Conservation (phyloP, 257 asterid species). For the Misopates orontium region DNA sequence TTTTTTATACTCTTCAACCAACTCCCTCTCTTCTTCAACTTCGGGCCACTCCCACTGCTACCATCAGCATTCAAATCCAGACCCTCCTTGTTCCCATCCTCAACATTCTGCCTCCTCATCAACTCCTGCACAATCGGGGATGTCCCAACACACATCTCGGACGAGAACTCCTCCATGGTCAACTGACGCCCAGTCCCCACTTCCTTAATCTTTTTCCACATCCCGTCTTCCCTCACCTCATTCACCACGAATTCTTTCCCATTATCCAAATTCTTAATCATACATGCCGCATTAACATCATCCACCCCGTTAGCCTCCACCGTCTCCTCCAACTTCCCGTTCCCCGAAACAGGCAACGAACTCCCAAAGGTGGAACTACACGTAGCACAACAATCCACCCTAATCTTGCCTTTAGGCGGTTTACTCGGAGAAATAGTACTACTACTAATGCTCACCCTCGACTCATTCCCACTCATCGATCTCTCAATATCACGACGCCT, state of each 20-base stretch:
- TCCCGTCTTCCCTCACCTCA: conserved; percentile 90
- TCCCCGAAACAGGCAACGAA: conserved; percentile 13
- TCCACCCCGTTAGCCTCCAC: conserved; percentile 32
- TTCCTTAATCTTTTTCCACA: conserved; percentile 90
- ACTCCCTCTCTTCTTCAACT: conserved; percentile 65
- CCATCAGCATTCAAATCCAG: conserved; percentile 51
- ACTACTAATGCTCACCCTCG: conserved; percentile 24
- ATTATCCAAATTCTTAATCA: conserved; percentile 85
- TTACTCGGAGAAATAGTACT: conserved; percentile 39
- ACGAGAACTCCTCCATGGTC: conserved; percentile 83
- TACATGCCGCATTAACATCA: conserved; percentile 51
- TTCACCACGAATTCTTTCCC: conserved; percentile 96
- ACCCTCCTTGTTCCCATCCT: conserved; percentile 65
- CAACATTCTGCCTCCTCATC: conserved; percentile 95
- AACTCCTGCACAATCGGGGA: conserved; percentile 95
- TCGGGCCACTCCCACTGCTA: conserved; percentile 52
- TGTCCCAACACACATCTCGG: conserved; percentile 90
- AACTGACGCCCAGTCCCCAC: conserved; percentile 87
- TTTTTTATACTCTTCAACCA: conserved; percentile 83
- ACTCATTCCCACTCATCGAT: conserved; percentile 32
- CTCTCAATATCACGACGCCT: conserved; percentile 28
- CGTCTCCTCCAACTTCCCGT: conserved; percentile 28
- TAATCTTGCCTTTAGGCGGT: conserved; percentile 43
- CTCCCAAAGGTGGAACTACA: conserved; percentile 30
- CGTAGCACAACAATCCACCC: conserved; percentile 20